Percentiles rank a stretch among this genome's conserved stretches.
phyloP scores from a whole-genome alignment of 495 filamentous ascomycete species.

The Neurospora pannonica region DNA sequence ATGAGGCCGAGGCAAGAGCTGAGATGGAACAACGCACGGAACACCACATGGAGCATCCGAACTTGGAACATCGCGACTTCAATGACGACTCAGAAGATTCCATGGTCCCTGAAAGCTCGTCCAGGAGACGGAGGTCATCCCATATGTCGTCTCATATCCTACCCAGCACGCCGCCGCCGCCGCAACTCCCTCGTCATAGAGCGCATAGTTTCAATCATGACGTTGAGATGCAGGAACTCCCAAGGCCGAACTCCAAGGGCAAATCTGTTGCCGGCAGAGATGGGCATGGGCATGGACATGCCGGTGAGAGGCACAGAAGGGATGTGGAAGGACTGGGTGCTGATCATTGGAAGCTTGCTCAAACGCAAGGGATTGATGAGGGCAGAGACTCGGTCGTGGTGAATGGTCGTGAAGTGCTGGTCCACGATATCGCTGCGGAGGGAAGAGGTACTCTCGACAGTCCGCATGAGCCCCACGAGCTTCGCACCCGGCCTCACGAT shows the following conservation, averaged over 20 bases:
- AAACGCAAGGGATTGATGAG: constrained; percentile 43
- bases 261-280: constrained; percentile 23
- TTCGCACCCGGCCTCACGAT: constrained; percentile 8
- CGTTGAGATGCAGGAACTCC: constrained; percentile 57
- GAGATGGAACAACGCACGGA: constrained; percentile 34
- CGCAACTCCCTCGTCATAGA: constrained; percentile 7
- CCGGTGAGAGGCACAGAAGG: constrained; percentile 53
- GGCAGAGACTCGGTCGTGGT: constrained; percentile 61
- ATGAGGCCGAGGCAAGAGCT: constrained; percentile 35
- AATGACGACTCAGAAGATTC: constrained; percentile 25
- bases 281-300: constrained; percentile 13
- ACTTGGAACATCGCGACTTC: constrained; percentile 30
- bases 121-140: constrained; percentile 4
- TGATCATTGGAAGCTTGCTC: constrained; percentile 56
- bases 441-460: constrained; percentile 47
- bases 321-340: constrained; percentile 70
- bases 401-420: constrained; percentile 55
- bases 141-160: neutral
- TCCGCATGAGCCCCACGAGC: constrained; percentile 32
- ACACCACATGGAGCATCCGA: neutral
- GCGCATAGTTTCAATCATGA: constrained; percentile 77
- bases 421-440: constrained; percentile 48
- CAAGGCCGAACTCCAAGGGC: constrained; percentile 45
- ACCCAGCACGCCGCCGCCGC: constrained; percentile 8
- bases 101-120: constrained; percentile 20